Evolutionary conservation across 2,329 filamentous ascomycete genomes (phyloP), one percentile per base, ranked within the genome.

Genomic region (Fusarium illudens): DNA sequence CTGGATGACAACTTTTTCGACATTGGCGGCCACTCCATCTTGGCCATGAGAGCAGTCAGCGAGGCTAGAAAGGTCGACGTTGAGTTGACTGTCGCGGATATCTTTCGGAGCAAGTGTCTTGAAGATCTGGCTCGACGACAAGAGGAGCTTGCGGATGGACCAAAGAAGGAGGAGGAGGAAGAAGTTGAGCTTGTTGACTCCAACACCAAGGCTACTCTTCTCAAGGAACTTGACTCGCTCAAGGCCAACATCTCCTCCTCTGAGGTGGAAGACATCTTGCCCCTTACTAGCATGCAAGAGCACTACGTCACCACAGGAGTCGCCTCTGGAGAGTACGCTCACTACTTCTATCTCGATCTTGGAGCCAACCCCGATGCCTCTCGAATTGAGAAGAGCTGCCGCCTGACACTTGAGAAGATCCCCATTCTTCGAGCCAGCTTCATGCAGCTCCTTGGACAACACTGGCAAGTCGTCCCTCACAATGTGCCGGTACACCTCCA

Each of bases 21-120:
- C 0, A 77, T 84, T 0, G 83, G 84, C 4, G 84, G 84, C 15
- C 81, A 85, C 68, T 85, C 83, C 0, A 78, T 85, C 2, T 64
- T 77, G 1, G 83, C 83, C 1, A 87, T 86, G 80, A 82, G 62
- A 34, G 58, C 72, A 0, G 73, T 73, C 0, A 33, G 39, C 6
- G 39, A 61, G 11, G 62, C 56, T 11, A 50, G 67, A n/a, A 65
- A 58, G 37, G 20, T 34, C 1, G 53, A 60, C 1, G 17, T 63
- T 0, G 29, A 61, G 6, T 22, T 70, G 11, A 29, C 50, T 4
- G 57, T 65, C 2, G 53, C 53, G 6, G 64, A 61, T 13, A 46
- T 67, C 6, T 70, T 70, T 56, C 53, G 61, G 1, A 27, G 64
- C 29, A 50, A 55, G 3, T 58, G 52, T 1, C 56, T 68, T 6